Conservation (phyloP, 2,329 filamentous ascomycete species). For the Sarocladium brachiariae region DNA sequence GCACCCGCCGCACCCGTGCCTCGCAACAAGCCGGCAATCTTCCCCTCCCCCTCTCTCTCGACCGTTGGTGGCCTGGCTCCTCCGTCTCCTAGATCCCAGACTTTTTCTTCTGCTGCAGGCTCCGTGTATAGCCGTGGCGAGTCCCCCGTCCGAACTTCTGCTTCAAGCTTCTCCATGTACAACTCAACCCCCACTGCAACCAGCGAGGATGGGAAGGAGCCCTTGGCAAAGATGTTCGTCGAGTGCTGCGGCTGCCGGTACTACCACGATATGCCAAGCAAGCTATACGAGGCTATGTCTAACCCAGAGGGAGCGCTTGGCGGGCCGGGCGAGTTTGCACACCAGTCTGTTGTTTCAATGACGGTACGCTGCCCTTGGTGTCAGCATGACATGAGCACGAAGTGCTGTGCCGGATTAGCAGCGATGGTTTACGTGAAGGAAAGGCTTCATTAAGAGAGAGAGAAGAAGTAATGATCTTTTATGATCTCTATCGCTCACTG, state of each 20-base stretch:
- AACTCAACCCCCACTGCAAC: neutral
- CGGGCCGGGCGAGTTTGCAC: constrained; percentile 38
- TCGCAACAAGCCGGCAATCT: constrained; percentile 14
- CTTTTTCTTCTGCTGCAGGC: neutral
- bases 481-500: too few relatives aligned
- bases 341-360: constrained; percentile 50
- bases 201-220: constrained; percentile 22
- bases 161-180: neutral
- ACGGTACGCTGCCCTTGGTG: constrained; percentile 67
- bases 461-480: too few relatives aligned
- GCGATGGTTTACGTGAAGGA: constrained; percentile 61
- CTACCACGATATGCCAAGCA: constrained; percentile 59
- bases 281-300: constrained; percentile 58
- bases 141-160: neutral
- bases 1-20: constrained; percentile 11
- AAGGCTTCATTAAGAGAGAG: constrained; percentile 45
- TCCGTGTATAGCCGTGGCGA: neutral
- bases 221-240: constrained; percentile 56
- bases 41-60: constrained; percentile 15
- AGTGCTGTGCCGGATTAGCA: constrained; percentile 63
- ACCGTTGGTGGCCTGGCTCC: neutral
- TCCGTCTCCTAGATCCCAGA: constrained; percentile 5
- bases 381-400: constrained; percentile 60
- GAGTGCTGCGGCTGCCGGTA: constrained; percentile 59
- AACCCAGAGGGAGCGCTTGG: constrained; percentile 46